These are phyloP conservation scores for Olyra latifolia DNA, from an alignment of 176 grass and related monocot species.

Conservation along the genomic window DNA sequence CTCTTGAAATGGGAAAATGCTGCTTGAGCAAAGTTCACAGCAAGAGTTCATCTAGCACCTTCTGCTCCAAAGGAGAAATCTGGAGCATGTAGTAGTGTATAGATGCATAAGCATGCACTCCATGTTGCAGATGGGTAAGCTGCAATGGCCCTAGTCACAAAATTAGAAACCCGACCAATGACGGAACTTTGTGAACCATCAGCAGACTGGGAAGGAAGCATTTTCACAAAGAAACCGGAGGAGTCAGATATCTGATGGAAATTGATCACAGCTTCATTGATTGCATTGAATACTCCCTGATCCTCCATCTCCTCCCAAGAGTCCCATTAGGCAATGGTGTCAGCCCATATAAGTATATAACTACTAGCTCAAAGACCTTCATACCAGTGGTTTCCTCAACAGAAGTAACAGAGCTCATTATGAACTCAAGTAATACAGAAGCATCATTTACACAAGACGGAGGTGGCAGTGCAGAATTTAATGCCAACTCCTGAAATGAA, in stretches of 20 bases:
- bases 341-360: slow-evolving; percentile 70
- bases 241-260: too few species aligned
- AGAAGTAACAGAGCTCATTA: too few species aligned
- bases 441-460: too few species aligned
- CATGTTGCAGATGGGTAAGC: slow-evolving; percentile 79
- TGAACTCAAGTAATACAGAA: too few species aligned
- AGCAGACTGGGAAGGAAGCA: slow-evolving; percentile 39
- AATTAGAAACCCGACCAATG: slow-evolving; percentile 61
- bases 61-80: slow-evolving; percentile 44
- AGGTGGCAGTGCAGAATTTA: slow-evolving; percentile 46
- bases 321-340: slow-evolving; percentile 61
- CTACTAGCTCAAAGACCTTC: slow-evolving; percentile 69
- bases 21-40: too few species aligned
- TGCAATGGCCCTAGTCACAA: slow-evolving; percentile 62
- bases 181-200: slow-evolving; percentile 49
- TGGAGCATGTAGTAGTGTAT: slow-evolving; percentile 65
- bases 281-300: slow-evolving; percentile 68
- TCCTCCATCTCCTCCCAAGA: slow-evolving; percentile 92
- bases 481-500: slow-evolving; percentile 22
- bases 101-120: slow-evolving; percentile 79
- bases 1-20: too few species aligned
- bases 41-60: too few species aligned
- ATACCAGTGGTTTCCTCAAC: slow-evolving; percentile 51
- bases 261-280: slow-evolving; percentile 73
- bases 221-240: slow-evolving; percentile 49